Conservation (phyloP, 2,329 filamentous ascomycete species). For the Diaporthe humulicola region DNA sequence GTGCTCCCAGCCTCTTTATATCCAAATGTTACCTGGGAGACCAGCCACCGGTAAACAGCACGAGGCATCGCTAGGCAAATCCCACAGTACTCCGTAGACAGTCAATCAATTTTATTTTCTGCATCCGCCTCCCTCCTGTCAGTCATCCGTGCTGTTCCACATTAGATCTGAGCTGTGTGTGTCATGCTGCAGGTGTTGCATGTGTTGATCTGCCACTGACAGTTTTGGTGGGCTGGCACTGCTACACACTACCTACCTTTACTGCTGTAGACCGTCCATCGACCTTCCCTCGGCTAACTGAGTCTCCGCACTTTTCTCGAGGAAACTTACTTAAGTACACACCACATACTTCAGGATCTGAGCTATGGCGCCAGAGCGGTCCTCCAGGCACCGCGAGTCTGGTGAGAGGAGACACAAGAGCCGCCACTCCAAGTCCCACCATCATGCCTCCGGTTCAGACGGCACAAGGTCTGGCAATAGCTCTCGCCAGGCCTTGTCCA, state of each 20-base stretch:
- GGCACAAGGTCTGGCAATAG: conserved; percentile 37
- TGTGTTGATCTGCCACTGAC: conserved; percentile 31
- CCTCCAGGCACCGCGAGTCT: conserved; percentile 41
- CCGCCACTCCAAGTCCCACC: conserved; percentile 40
- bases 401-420: conserved; percentile 42
- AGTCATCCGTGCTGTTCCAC: conserved; percentile 28
- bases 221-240: conserved; percentile 29
- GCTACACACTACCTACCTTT: neutral
- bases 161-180: conserved; percentile 29
- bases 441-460: conserved; percentile 38
- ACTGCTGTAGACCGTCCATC: conserved; percentile 6
- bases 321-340: conserved; percentile 17
- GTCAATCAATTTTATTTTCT: conserved; percentile 25
- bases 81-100: neutral
- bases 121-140: conserved; percentile 7
- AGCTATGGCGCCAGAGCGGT: conserved; percentile 35
- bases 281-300: conserved; percentile 6
- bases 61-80: neutral
- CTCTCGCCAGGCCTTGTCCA: conserved; percentile 44
- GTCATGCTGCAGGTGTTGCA: conserved; percentile 32
- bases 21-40: conserved; percentile 36
- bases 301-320: conserved; percentile 18
- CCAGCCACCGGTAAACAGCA: conserved; percentile 40
- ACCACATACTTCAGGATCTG: conserved; percentile 20
- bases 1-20: conserved; percentile 35